Conservation (phyloP, 2,329 filamentous ascomycete genomes). For the Exophiala spinifera region DNA sequence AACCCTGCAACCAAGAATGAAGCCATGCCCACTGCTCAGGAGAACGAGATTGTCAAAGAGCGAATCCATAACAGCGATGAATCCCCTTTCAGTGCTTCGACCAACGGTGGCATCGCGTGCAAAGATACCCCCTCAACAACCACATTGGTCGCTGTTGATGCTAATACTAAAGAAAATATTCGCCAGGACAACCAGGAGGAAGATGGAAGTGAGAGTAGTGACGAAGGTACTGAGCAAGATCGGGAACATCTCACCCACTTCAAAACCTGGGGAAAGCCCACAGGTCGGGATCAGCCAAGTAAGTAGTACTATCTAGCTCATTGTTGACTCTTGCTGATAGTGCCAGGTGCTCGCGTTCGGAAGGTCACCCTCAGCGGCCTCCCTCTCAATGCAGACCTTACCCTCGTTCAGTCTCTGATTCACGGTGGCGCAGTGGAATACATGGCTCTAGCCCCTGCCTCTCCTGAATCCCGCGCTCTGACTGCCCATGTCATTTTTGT, state of each 20-base stretch:
- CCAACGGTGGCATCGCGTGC: background rate
- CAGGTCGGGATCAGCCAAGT: slow-evolving; percentile 30
- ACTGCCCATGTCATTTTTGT: slow-evolving; percentile 39
- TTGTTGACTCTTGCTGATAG: background rate
- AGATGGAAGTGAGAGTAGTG: slow-evolving; percentile 1
- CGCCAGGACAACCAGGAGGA: background rate
- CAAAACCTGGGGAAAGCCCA: slow-evolving; percentile 34
- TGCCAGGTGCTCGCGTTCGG: slow-evolving; percentile 27
- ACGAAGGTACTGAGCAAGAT: slow-evolving; percentile 25
- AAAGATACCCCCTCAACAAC: slow-evolving; percentile 6
- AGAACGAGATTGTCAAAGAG: background rate
- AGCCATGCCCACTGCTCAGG: background rate
- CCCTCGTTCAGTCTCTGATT: slow-evolving; percentile 38
- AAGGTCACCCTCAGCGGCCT: slow-evolving; percentile 38
- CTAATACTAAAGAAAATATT: slow-evolving; percentile 6
- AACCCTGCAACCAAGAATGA: background rate
- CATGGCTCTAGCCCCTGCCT: slow-evolving; percentile 27
- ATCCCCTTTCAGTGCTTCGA: too few species aligned
- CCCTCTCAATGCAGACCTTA: slow-evolving; percentile 33
- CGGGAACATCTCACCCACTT: slow-evolving; percentile 34
- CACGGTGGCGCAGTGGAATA: slow-evolving; percentile 40
- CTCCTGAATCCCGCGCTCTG: slow-evolving; percentile 7
- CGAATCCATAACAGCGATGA: too few species aligned
- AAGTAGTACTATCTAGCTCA: slow-evolving; percentile 1
- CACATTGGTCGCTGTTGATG: slow-evolving; percentile 10